A percentile compares a stretch with the other conserved stretches of the same genome.
Evolutionary conservation across 2,329 filamentous ascomycete genomes (phyloP).

Genomic region (Arthroderma sp.): DNA sequence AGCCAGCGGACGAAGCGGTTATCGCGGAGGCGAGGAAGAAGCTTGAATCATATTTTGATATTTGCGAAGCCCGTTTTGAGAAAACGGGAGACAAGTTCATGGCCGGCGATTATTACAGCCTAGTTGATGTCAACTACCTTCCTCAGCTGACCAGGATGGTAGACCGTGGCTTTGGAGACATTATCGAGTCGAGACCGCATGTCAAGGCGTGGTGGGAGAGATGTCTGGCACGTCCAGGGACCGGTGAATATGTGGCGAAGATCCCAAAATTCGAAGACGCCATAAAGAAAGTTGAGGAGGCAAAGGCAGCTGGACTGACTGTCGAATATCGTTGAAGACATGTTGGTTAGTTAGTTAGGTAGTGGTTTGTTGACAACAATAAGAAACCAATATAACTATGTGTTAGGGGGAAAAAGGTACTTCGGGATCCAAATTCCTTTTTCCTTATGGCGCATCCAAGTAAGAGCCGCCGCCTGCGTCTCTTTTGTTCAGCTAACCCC

Average conservation of each 20-base stretch:
- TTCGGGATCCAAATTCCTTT: no score
- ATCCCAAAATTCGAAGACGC: neutral
- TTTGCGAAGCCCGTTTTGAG: slow-evolving; percentile 14
- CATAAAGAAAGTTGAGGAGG: neutral
- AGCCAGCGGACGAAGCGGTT: slow-evolving; percentile 29
- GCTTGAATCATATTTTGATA: slow-evolving; percentile 32
- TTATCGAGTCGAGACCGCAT: slow-evolving; percentile 23
- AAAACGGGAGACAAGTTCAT: slow-evolving; percentile 25
- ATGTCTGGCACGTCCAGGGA: slow-evolving; percentile 3
- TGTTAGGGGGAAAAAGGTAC: no score
- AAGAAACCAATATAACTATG: no score
- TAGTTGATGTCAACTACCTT: slow-evolving; percentile 38
- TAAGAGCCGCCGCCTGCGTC: no score
- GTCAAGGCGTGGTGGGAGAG: slow-evolving; percentile 30
- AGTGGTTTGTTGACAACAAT: no score
- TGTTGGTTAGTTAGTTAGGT: no score
- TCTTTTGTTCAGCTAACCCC: no score
- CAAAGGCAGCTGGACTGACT: no score
- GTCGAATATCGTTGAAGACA: no score
- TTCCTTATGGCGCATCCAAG: no score
- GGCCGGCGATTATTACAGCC: slow-evolving; percentile 32
- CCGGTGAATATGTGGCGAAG: neutral
- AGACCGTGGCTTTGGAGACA: slow-evolving; percentile 26
- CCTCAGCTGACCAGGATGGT: slow-evolving; percentile 33
- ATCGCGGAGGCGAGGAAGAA: slow-evolving; percentile 26